Percentiles rank a stretch among this genome's conserved stretches.
These are phyloP conservation scores for Xanthoceras sorbifolium DNA, from an alignment of 345 rosid genomes.

Conservation along the genomic window DNA sequence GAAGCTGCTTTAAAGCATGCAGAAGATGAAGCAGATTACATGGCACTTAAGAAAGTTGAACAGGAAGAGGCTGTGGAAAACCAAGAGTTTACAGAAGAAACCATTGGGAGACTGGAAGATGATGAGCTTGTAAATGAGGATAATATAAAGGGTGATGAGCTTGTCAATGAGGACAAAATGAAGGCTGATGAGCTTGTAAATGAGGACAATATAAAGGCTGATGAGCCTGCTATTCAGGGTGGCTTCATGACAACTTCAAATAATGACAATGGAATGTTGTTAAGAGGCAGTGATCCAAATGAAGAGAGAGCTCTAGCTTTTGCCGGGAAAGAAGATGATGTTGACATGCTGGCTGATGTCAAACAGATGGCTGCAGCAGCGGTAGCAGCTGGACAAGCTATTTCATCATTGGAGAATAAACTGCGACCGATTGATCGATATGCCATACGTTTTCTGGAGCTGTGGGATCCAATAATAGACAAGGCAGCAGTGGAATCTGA, in stretches of 20 bases:
- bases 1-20: slow-evolving; percentile 97
- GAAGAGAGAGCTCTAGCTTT: slow-evolving; percentile 62
- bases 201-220: slow-evolving; percentile 80
- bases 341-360: slow-evolving; percentile 89
- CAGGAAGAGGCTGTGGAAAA: slow-evolving; percentile 99
- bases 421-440: slow-evolving; percentile 95
- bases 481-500: slow-evolving; percentile 73
- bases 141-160: slow-evolving; percentile 66
- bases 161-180: slow-evolving; percentile 15
- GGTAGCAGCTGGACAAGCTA: slow-evolving; percentile 87
- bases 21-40: slow-evolving; percentile 99
- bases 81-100: slow-evolving; percentile 98
- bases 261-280: slow-evolving; percentile 43
- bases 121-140: slow-evolving; percentile 90
- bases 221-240: slow-evolving; percentile 68
- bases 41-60: slow-evolving; percentile 98
- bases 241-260: slow-evolving; percentile 32
- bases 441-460: slow-evolving; percentile 80
- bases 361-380: slow-evolving; percentile 96
- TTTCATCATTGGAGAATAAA: slow-evolving; percentile 81
- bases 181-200: slow-evolving; percentile 89
- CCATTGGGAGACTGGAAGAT: slow-evolving; percentile 82
- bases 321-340: slow-evolving; percentile 78
- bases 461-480: slow-evolving; percentile 94
- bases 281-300: slow-evolving; percentile 34